Evolutionary conservation across 2,329 filamentous ascomycete species (phyloP).

Genomic region (Xylaria digitata): DNA sequence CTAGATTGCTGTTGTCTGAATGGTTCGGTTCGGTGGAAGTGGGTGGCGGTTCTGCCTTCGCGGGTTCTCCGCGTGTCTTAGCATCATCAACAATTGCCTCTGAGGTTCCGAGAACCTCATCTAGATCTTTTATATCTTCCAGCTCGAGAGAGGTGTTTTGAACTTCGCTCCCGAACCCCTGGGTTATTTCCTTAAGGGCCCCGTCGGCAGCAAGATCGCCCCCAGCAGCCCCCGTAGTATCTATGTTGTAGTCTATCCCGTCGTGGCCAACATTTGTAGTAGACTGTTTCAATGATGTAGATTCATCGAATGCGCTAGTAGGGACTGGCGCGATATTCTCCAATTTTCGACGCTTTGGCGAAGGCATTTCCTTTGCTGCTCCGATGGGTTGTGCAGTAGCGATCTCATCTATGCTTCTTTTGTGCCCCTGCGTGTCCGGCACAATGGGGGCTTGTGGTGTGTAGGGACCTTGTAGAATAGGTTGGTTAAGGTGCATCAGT

Average conservation of each 20-base stretch:
- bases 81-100: too few species aligned
- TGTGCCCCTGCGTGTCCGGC: conserved; percentile 1
- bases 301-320: too few species aligned
- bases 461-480: background rate
- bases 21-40: background rate
- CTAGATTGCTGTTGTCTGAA: background rate
- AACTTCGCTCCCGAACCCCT: background rate
- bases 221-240: background rate
- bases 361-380: background rate
- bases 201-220: background rate
- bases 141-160: too few species aligned
- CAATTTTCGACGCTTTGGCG: conserved; percentile 23
- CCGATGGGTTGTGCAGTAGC: background rate
- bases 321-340: background rate
- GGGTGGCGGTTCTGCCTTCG: background rate
- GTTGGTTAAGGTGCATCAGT: background rate
- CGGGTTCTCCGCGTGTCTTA: too few species aligned
- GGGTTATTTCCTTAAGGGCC: background rate
- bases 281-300: too few species aligned
- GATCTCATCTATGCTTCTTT: conserved; percentile 4
- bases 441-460: background rate
- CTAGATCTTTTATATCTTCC: background rate
- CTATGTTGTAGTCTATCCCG: background rate
- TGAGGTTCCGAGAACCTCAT: background rate
- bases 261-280: too few species aligned